A percentile compares a stretch with the other conserved stretches of the same genome.
phyloP scores from a whole-genome alignment of 805 yeast genomes.

The Pachysolen tannophilus region DNA sequence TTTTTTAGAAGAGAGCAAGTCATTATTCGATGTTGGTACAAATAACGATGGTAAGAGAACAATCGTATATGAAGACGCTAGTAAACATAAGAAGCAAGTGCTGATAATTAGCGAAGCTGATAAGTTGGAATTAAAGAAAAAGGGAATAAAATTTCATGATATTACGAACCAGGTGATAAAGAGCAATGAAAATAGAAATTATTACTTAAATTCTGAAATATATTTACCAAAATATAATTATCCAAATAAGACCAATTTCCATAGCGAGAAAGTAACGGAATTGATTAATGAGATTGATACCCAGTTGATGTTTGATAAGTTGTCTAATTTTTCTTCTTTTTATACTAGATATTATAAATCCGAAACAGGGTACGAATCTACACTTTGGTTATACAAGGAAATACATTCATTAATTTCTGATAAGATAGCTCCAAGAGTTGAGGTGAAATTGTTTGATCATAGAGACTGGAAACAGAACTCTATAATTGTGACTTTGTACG shows the following conservation, averaged over 20 bases:
- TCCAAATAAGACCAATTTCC: slow-evolving; percentile 35
- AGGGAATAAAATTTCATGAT: slow-evolving; percentile 54
- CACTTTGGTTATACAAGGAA: slow-evolving; percentile 56
- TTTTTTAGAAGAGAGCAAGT: background rate
- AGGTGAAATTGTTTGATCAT: slow-evolving; percentile 50
- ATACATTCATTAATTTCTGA: slow-evolving; percentile 22
- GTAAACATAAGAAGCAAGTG: slow-evolving; percentile 1
- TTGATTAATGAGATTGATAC: slow-evolving; percentile 38
- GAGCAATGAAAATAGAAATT: background rate
- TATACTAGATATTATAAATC: slow-evolving; percentile 73
- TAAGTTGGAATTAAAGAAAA: slow-evolving; percentile 26
- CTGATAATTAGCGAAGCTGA: slow-evolving; percentile 23
- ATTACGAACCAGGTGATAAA: slow-evolving; percentile 35
- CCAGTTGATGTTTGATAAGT: slow-evolving; percentile 38
- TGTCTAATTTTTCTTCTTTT: slow-evolving; percentile 61
- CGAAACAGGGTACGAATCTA: slow-evolving; percentile 59
- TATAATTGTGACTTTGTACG: slow-evolving; percentile 57
- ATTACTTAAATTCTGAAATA: slow-evolving; percentile 3
- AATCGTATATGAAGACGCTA: slow-evolving; percentile 2
- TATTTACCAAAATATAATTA: slow-evolving; percentile 31
- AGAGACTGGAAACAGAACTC: slow-evolving; percentile 72
- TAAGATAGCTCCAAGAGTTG: slow-evolving; percentile 19
- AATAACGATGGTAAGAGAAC: slow-evolving; percentile 2
- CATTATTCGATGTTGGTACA: background rate
- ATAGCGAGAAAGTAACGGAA: slow-evolving; percentile 29